Base-by-base conservation (phyloP, 805 yeast species). In the Sporopachydermia quercuum region DNA sequence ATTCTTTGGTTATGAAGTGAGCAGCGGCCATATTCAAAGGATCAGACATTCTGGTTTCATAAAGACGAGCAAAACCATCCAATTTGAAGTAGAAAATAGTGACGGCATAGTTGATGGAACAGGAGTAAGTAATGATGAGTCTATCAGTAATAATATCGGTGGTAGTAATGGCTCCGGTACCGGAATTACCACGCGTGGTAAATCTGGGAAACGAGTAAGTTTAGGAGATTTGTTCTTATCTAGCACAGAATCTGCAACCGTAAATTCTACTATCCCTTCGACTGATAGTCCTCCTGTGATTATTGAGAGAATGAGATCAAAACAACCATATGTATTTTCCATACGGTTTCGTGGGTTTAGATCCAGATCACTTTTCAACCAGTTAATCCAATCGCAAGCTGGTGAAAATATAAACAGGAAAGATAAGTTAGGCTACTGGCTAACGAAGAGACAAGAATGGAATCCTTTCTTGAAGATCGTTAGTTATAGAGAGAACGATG, bases 391-490 rank as follows among this genome's bases (percentile, higher is more conserved):
- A 8, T 23, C 30, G n/a, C 13, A 23, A 23, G 8, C n/a, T 8
- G 30, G 30, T 23, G n/a, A 8, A n/a, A 8, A n/a, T 8, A 23
- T 23, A 23, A n/a, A 8, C 8, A n/a, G 30, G 13, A 23, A n/a
- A 23, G 30, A 23, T n/a, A 23, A n/a, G n/a, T 23, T 23, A 23
- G 30, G 30, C 30, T 23, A 8, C 30, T 23, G 30, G 30, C 8
- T 23, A 23, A 8, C 30, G n/a, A 8, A 8, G n/a, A 23, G 30
- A 23, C 30, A n/a, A 8, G 30, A 23, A 8, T 23, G 30, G 30
- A 23, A 23, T 23, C 30, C 30, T 23, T 23, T 23, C n/a, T n/a
- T 23, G n/a, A 23, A 23, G n/a, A 23, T 23, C n/a, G 30, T 23
- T n/a, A 23, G 13, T 8, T 23, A 23, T 23, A 8, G 13, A 8